Evolutionary conservation across 2,329 filamentous ascomycete genomes (phyloP).

Genomic region (Colletotrichum sp.): DNA sequence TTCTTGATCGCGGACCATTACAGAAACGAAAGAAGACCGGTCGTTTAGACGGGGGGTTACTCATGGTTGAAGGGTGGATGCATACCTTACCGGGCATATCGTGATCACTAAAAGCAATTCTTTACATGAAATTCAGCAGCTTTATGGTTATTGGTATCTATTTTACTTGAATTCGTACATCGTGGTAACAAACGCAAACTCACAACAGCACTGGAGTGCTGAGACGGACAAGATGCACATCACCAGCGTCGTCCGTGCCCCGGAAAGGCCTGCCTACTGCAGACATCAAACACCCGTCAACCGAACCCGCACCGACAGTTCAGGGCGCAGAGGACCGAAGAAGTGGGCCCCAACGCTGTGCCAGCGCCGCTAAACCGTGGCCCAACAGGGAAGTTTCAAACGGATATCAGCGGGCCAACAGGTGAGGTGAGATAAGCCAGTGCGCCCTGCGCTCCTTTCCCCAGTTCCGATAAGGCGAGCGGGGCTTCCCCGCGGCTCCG

Average conservation of each 20-base stretch:
- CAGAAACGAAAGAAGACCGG: conserved; percentile 39
- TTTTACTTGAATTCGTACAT: background rate
- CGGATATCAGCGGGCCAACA: conserved; percentile 23
- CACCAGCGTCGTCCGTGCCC: background rate
- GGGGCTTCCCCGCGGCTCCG: conserved; percentile 21
- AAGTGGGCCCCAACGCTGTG: background rate
- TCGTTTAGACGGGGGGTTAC: background rate
- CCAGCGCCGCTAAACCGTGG: background rate
- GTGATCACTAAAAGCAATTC: conserved; percentile 1
- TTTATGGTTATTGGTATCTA: background rate
- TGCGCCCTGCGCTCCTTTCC: conserved; percentile 5
- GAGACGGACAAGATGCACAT: background rate
- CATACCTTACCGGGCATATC: background rate
- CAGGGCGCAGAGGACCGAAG: background rate
- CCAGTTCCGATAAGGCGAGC: conserved; percentile 16
- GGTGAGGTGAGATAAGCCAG: background rate
- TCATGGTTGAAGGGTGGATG: background rate
- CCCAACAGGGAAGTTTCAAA: conserved; percentile 12
- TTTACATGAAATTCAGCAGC: background rate
- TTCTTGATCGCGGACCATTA: conserved; percentile 91
- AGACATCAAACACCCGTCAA: background rate
- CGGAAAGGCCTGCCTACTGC: background rate
- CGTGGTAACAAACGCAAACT: background rate
- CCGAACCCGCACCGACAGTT: background rate
- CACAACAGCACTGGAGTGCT: background rate